Evolutionary conservation across 805 yeast genomes (phyloP), one percentile per base, ranked within the genome.

Genomic region (Nematodospora valgi): DNA sequence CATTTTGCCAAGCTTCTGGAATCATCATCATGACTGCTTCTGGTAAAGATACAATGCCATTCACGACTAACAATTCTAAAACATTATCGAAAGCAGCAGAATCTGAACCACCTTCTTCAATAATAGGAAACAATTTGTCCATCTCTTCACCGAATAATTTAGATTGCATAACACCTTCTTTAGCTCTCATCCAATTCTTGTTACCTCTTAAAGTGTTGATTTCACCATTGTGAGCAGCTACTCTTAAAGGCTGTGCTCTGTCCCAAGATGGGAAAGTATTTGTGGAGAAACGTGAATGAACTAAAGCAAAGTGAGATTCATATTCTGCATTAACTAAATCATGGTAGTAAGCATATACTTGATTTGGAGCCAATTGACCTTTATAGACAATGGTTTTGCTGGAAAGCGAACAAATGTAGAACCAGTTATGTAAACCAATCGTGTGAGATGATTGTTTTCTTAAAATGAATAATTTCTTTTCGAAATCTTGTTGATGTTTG

Each of bases 191-290:
- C 98, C 98, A 93, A 67, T 91, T 91, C 66, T 91, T 93, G 76
- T 91, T 91, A 49, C 98, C 98, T 62, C 98, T 78, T 56, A 91
- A 68, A 26, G 98, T 91, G 66, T 91, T 91, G 62, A 91, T 93
- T 66, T 91, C 98, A 73, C 98, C 98, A 61, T 91, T 91, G 68
- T 91, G 98, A 25, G 98, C 98, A 21, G 95, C 86, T 83, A 94
- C 82, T 62, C 98, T 75, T 54, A 91, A 74, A 32, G 98, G 98
- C 66, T 91, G 98, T 16, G 98, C 98, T 64, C 98, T 80, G 66
- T 93, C 98, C 98, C 98, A 91, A n/a, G 96, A 87, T 31, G 98
- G 98, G 78, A 91, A 91, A 32, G 98, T 91, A 64, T 91, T 91
- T 21, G 98, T 91, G 39, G 97, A 88, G 73, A 91, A 91, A 59